Base-by-base conservation (phyloP, 306 rosid species). In the Begonia fuchsioides region DNA sequence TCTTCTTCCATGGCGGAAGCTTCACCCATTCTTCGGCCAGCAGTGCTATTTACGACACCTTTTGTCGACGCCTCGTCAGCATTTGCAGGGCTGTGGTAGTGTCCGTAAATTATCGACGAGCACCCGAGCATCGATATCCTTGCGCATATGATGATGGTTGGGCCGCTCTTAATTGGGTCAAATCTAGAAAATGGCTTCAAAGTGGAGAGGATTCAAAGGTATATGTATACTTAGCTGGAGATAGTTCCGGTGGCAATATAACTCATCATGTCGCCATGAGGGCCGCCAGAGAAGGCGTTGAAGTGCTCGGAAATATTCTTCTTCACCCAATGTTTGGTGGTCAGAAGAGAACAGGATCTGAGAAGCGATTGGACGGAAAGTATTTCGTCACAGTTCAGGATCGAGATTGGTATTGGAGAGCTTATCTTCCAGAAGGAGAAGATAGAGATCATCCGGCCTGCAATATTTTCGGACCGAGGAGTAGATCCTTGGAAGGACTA, bases 321-420 rank as follows among this genome's bases (percentile, higher is more conserved):
- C 90, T 86, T n/a, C 96, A 86, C 51, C 96, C 96, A 0, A 66
- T 86, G 69, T 86, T 86, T 43, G 96, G 74, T 9, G 96, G 94
- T 48, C 60, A 79, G 61, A 57, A 17, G 64, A 60, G 96, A 55
- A 74, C 86, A 0, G 81, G 63, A 26, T 72, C 96, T 0, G 94
- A 86, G 69, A 62, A 55, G 66, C 62, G 57, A 52, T 64, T 86
- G 2, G 96, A 86, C 38, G 96, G 90, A 3, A 86, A 86, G 57
- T 86, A 79, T 75, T 86, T 86, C 47, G 94, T 86, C 53, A 66
- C 63, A 56, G 56, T 86, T 56, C 86, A 68, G 54, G 96, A 86
- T 59, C 90, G 94, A 1, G 96, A 86, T 38, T 86, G 96, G 96
- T 86, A 86, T 62, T 86, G 96, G 96, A 70, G 94, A 51, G 96